Base-by-base conservation (phyloP, 352 stramenopile species). In the Saprolegnia diclina region DNA sequence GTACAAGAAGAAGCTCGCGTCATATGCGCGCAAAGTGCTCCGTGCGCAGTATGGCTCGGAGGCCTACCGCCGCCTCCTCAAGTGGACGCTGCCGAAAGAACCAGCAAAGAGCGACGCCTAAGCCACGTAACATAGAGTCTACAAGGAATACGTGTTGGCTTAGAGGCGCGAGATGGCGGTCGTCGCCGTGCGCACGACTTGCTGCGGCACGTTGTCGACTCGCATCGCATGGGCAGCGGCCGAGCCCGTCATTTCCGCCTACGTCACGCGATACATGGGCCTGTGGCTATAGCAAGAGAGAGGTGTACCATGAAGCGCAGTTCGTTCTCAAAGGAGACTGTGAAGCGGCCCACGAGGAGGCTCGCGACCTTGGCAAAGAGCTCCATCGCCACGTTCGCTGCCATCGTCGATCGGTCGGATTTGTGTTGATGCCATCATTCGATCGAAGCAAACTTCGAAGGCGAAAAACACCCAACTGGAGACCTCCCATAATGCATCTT, bases 311-410 rank as follows among this genome's bases (percentile, higher is more conserved):
- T 94, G 64, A 94, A 91, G 64, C 85, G 85, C 54, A 94, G 74
- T 61, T 94, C 85, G 64, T 94, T 94, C 74, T 94, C 82, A 71
- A 94, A 88, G 13, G 85, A 91, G 35, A 81, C 82, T 0, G 79
- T 82, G 67, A 94, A 94, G 79, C 91, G 91, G 50, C 79, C 82
- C 22, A 94, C 85, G 50, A 94, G 64, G 61, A 94, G 76, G 64
- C 90, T 76, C 40, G 83, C 85, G 42, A 94, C 76, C 63, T 76
- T 74, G 19, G 56, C 56, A 52, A 64, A 64, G 56, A 64, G 56
- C 18, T 48, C 56, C 35, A 52, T n/a, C 56, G 56, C 56, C 4
- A 19, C 11, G 9, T 64, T n/a, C 56, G 22, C 42, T 37, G 42
- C 24, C 35, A 22, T 64, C 7, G 6, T 48, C 35, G 56, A 9